Evolutionary conservation across 805 yeast genomes (phyloP), one percentile per base, ranked within the genome.

Genomic region (Kazachstania kunashirensis): DNA sequence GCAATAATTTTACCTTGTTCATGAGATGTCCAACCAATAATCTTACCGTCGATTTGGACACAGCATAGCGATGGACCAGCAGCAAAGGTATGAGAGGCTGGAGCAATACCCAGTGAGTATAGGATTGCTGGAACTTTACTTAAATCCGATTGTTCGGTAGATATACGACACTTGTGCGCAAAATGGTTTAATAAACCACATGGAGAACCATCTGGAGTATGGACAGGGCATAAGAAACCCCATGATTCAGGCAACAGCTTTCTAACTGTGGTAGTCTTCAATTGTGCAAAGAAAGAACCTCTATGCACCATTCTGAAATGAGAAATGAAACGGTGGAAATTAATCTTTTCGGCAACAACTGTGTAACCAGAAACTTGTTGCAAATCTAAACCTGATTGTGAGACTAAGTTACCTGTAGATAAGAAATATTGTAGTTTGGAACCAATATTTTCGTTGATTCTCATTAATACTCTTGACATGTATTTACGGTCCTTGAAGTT

Each of bases 271-370:
- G 98, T 92, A 29, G 98, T 92, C 60, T 92, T 92, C 65, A 92
- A 73, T 62, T 89, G 95, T 31, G 98, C 96, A 61, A 92, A 92
- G 78, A 92, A 92, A 47, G 97, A 85, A 63, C 98, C 98, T 76
- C 98, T 82, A 65, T 92, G 98, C 36, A 92, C 97, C 98, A 92
- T 92, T 66, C 98, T 71, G 73, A 92, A 92, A 68, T 92, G 98
- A n/a, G 97, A 79, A 46, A 92, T 78, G 67, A 92, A 92, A 57
- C 98, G 81, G 63, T 92, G 82, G 72, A 86, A 92, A 61, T 92
- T 92, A 63, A 92, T 92, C 64, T 92, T 92, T 66, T 92, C 98
- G 3, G 97, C 98, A 44, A 92, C 97, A 48, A 92, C 98, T 1
- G 98, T 92, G 62, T 84, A 92, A 53, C 98, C 98, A 37, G 95